Base-by-base conservation (phyloP, 2,329 filamentous ascomycete species). In the Fusarium tricinctum region DNA sequence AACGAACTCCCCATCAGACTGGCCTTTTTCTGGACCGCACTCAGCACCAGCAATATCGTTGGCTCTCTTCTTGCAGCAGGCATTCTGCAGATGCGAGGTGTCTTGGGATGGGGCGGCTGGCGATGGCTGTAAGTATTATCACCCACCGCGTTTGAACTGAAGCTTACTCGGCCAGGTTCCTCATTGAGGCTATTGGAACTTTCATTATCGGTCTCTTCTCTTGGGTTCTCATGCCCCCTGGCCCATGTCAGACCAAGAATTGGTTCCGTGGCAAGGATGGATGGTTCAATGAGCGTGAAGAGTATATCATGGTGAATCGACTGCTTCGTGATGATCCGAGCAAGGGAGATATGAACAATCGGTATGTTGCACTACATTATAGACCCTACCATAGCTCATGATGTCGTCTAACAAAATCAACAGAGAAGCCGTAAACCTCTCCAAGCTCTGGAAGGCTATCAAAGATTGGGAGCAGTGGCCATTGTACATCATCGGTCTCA, bases 21-120 rank as follows among this genome's bases (percentile, higher is more conserved):
- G 19, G 87, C 74, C 13, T 87, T 69, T 87, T 93, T 93, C 79
- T 94, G 91, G 91, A 88, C 88, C 0, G 85, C 89, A 0, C 87
- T 91, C 14, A 85, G 85, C 58, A 82, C 81, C 0, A 85, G 85
- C 0, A 82, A 85, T 40, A 86, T 89, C 32, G 70, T 82, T 1
- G 87, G 52, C 73, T 86, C 81, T 73, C 82, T 73, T 81, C 86
- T 61, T 82, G 89, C 79, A 0, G 77, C 76, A 12, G 79, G 79
- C 2, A 73, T 80, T n/a, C 57, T 78, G 6, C 76, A 77, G 47
- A 56, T 82, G 75, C 73, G 81, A 43, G 80, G 80, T 3, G 61
- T 82, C 6, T 59, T 69, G 0, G 78, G 77, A 17, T 77, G 75
- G 72, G 75, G 77, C 3, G 81, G 81, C 3, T 83, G 81, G 81